Evolutionary conservation across 1,139 yeast genomes (phyloP), one percentile per base, ranked within the genome.

Genomic region (Saccharomyces uvarum): DNA sequence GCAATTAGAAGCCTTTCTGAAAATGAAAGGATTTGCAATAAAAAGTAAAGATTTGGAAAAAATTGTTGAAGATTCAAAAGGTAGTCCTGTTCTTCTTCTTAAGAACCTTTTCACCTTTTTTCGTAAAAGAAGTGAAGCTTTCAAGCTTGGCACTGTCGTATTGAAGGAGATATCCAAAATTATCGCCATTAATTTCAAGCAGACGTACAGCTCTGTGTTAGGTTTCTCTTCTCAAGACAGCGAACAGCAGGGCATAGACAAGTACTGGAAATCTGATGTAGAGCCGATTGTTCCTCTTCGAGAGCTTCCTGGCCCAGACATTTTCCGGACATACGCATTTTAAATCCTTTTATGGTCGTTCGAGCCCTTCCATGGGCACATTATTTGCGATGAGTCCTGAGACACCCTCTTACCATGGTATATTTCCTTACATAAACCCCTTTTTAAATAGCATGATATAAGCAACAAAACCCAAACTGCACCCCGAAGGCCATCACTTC

Each of bases 11-110:
- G 68, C 72, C 3, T 75, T 76, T 51, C 62, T 80, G 51, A 72
- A 71, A 29, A 66, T 73, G 56, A 75, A 77, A 53, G 81, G 81
- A 0, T 61, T 79, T 27, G 71, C 75, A 2, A 74, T 79, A 6
- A 69, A 75, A 4, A 65, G 70, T 6, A 72, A 70, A 0, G 72
- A 69, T 16, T 57, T 80, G 16, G 65, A 65, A 4, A 67, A 65
- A 7, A 72, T 79, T 2, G 65, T 79, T 2, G 66, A 69, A 1
- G 60, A 58, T 4, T 63, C 79, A 4, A 65, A 72, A 0, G 75
- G 76, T 1, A 74, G 73, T 3, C 69, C 73, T 2, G 60, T 71
- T 0, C 54, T 51, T 1, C 56, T 80, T 21, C 56, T 73, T 47
- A 77, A 75, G 55, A 71, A 70, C 26, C 60, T 79, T 32, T 70